Conservation (phyloP, 805 yeast genomes). For the Myxozyma monticola region DNA sequence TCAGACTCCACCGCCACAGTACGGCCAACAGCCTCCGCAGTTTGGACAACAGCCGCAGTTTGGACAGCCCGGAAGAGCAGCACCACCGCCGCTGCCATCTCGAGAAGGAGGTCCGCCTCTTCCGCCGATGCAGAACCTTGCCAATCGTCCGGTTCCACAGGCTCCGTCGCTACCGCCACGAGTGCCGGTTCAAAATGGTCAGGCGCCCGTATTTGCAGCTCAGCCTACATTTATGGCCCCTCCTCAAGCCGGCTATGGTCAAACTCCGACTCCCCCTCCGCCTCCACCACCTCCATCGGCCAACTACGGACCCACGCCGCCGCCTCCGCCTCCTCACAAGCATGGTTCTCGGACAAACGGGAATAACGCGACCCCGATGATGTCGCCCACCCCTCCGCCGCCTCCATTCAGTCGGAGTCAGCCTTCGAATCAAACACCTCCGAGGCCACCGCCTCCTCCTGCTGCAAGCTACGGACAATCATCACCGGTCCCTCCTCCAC, state of each 20-base stretch:
- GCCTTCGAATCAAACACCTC: background rate
- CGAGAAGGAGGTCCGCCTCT: slow-evolving; percentile 1
- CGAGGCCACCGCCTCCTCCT: slow-evolving; percentile 22
- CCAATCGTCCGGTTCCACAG: slow-evolving; percentile 20
- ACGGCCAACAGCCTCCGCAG: slow-evolving; percentile 1
- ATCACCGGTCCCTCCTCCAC: slow-evolving; percentile 17
- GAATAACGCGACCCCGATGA: too few relatives aligned
- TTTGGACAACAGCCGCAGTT: slow-evolving; percentile 32
- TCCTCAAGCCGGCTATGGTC: background rate
- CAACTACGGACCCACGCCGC: slow-evolving; percentile 8
- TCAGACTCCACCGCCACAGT: slow-evolving; percentile 10
- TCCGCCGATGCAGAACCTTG: slow-evolving; percentile 15
- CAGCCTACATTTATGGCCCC: too few relatives aligned
- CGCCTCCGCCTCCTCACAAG: slow-evolving; percentile 29
- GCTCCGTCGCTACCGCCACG: slow-evolving; percentile 38
- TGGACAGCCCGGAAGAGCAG: slow-evolving; percentile 33
- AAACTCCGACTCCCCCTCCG: slow-evolving; percentile 1
- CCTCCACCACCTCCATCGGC: background rate
- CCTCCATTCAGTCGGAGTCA: slow-evolving; percentile 1
- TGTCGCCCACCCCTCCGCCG: slow-evolving; percentile 16
- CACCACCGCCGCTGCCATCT: slow-evolving; percentile 27
- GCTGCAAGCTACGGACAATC: slow-evolving; percentile 7
- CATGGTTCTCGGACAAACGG: slow-evolving; percentile 19
- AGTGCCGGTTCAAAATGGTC: slow-evolving; percentile 29
- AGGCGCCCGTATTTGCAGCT: slow-evolving; percentile 19